Evolutionary conservation across 2,329 filamentous ascomycete species (phyloP), one percentile per base, ranked within the genome.

Genomic region (Fusarium sp.): DNA sequence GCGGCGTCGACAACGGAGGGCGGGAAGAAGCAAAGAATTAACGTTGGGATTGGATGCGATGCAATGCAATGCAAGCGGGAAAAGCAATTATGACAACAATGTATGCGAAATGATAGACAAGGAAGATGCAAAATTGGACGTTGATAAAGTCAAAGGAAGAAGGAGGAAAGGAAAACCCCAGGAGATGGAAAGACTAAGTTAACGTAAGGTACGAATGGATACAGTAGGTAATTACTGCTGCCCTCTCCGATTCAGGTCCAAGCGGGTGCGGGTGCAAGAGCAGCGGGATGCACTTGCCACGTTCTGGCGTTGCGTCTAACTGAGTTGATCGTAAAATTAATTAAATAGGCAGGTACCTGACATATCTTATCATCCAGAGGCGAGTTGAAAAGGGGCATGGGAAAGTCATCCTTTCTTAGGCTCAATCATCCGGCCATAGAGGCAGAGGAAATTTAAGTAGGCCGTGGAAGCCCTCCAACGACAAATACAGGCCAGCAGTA

Each of bases 171-270:
- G 48, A 61, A 58, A 58, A 42, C 40, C 31, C 45, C 42, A 47
- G 53, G 60, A 64, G 46, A 53, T 15, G 56, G 48, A 29, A 50
- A 65, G 40, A 47, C 53, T 48, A 54, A 35, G 57, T 60, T 60
- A 25, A 54, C 28, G 47, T 28, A 28, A 28, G 26, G 31, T 13
- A 32, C 31, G 31, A 32, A 10, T 31, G 31, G 31, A 32, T 32
- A 32, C 31, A 32, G 54, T 48, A 56, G 24, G 43, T 64, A 43
- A 41, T 54, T 60, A 48, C 53, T 56, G 57, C 70, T 64, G 68
- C 68, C 63, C 55, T 64, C 58, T 59, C 41, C 53, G 64, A 65
- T 67, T 67, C 64, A 68, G 67, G 65, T 60, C 63, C 50, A 40
- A 64, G 36, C 48, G 51, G 46, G 48, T 49, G 59, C 51, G 42